Evolutionary conservation across 2,329 filamentous ascomycete species (phyloP).

Genomic region (Fusarium metavorans): DNA sequence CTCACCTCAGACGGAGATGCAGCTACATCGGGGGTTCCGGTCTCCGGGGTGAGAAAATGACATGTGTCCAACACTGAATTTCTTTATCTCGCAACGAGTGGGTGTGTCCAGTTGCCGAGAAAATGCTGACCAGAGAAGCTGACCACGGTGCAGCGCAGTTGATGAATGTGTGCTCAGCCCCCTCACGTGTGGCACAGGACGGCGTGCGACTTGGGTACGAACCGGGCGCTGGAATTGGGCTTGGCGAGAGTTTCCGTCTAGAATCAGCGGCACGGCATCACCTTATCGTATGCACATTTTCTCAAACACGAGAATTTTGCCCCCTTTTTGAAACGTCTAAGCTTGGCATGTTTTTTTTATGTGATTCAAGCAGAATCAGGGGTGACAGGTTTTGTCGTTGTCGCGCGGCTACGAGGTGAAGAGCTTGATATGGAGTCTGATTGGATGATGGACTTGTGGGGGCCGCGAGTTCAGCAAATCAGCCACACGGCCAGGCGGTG

Average conservation of each 20-base stretch:
- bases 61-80: background rate
- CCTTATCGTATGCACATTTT: constrained; percentile 16
- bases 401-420: constrained; percentile 43
- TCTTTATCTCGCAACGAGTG: constrained; percentile 6
- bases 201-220: constrained; percentile 17
- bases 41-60: background rate
- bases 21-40: background rate
- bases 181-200: constrained; percentile 11
- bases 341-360: constrained; percentile 21
- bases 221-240: constrained; percentile 1
- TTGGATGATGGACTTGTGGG: constrained; percentile 33
- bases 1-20: constrained; percentile 7
- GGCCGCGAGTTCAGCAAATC: constrained; percentile 41
- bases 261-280: constrained; percentile 21
- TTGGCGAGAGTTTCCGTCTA: constrained; percentile 7
- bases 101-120: constrained; percentile 18
- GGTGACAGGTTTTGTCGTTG: constrained; percentile 32
- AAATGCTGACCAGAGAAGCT: constrained; percentile 26
- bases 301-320: constrained; percentile 21
- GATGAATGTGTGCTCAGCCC: constrained; percentile 27
- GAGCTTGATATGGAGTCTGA: constrained; percentile 15
- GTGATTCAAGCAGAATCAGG: constrained; percentile 17
- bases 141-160: constrained; percentile 20
- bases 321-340: constrained; percentile 19
- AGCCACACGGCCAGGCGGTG: constrained; percentile 41